Evolutionary conservation across 2,329 filamentous ascomycete genomes (phyloP).

Genomic region (Didymella lethalis): DNA sequence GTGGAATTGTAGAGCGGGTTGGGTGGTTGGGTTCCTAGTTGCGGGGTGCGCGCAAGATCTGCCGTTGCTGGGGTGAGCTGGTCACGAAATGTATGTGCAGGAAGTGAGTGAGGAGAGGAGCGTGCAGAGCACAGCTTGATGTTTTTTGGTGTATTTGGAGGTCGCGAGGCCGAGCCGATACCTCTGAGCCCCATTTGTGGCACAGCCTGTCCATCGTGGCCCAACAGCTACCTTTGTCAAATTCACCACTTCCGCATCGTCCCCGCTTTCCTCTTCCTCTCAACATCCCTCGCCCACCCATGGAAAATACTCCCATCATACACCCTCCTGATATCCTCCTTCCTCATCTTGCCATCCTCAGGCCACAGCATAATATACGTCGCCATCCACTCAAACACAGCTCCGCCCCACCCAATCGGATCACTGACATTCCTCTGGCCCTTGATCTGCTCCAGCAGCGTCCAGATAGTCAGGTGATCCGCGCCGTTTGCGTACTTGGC

Average conservation of each 20-base stretch:
- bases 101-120: too few species aligned
- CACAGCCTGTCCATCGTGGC: too few species aligned
- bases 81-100: too few species aligned
- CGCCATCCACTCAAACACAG: constrained; percentile 58
- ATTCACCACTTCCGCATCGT: constrained; percentile 12
- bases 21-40: too few species aligned
- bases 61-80: too few species aligned
- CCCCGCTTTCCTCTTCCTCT: constrained; percentile 15
- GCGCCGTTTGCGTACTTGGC: constrained; percentile 53
- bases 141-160: too few species aligned
- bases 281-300: constrained; percentile 17
- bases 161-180: too few species aligned
- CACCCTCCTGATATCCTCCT: constrained; percentile 64
- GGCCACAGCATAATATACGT: constrained; percentile 64
- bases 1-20: too few species aligned
- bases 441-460: constrained; percentile 51
- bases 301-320: constrained; percentile 64
- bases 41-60: too few species aligned
- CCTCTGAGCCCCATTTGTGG: too few species aligned
- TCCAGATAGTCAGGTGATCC: constrained; percentile 52
- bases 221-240: too few species aligned
- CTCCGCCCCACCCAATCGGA: constrained; percentile 57
- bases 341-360: constrained; percentile 63
- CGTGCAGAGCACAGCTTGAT: too few species aligned
- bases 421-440: constrained; percentile 54